phyloP scores from a whole-genome alignment of 2,329 filamentous ascomycete genomes.

The Escovopsis sp. region DNA sequence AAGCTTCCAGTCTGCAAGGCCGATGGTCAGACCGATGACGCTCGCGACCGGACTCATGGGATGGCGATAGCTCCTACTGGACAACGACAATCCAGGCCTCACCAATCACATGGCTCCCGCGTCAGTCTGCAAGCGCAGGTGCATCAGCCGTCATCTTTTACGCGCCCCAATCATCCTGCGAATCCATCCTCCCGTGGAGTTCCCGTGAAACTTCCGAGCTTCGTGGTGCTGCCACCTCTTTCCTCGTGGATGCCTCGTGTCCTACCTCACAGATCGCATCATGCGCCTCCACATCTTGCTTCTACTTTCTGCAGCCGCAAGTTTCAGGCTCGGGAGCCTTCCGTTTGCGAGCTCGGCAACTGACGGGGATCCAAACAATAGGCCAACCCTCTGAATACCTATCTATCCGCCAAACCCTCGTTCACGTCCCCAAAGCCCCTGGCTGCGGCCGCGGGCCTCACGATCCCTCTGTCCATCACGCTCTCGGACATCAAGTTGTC shows the following conservation, averaged over 20 bases:
- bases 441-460: conserved; percentile 80
- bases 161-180: too few relatives aligned
- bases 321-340: neutral
- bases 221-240: neutral
- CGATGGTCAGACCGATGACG: too few relatives aligned
- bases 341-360: neutral
- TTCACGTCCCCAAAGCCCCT: conserved; percentile 90
- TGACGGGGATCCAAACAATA: conserved; percentile 17
- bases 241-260: neutral
- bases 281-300: neutral
- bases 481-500: conserved; percentile 90
- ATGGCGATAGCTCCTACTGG: too few relatives aligned
- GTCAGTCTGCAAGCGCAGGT: too few relatives aligned
- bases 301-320: neutral
- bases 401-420: conserved; percentile 74
- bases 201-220: neutral
- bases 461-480: conserved; percentile 95
- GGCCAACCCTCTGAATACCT: conserved; percentile 95
- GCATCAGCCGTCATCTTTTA: too few relatives aligned
- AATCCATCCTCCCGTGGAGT: too few relatives aligned
- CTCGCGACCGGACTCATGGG: too few relatives aligned
- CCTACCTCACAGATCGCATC: neutral
- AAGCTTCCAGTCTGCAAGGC: too few relatives aligned
- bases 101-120: too few relatives aligned
- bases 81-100: too few relatives aligned